phyloP scores from a whole-genome alignment of 1,284 basidiomycete genomes.

The Ganoderma sinense region DNA sequence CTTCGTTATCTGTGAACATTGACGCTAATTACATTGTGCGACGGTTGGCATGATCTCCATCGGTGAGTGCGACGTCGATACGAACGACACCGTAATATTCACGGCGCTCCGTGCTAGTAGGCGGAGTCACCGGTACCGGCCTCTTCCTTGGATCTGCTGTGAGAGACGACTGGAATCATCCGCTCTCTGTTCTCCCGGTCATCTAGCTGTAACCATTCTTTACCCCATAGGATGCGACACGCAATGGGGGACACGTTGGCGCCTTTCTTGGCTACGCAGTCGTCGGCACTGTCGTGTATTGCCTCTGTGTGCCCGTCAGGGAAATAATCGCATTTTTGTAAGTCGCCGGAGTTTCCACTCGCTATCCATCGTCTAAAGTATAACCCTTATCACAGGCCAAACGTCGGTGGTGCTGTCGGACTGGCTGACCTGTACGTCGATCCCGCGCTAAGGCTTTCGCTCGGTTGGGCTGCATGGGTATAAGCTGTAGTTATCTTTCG shows the following conservation, averaged over 20 bases:
- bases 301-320: conserved; percentile 43
- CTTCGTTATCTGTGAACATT: neutral
- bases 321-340: conserved; percentile 44
- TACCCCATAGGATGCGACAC: conserved; percentile 62
- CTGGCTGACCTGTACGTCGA: conserved; percentile 57
- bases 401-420: conserved; percentile 85
- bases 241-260: conserved; percentile 66
- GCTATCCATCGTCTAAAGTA: neutral
- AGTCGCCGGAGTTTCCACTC: neutral
- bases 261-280: conserved; percentile 68
- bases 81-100: neutral
- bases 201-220: neutral
- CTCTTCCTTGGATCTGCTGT: conserved; percentile 50
- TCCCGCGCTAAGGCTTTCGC: conserved; percentile 38
- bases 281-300: conserved; percentile 56
- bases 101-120: conserved; percentile 32
- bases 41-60: conserved; percentile 44
- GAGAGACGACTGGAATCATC: neutral
- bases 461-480: conserved; percentile 43
- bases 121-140: conserved; percentile 58
- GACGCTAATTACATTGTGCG: neutral
- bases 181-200: neutral
- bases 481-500: neutral
- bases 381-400: conserved; percentile 55
- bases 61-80: conserved; percentile 21